Evolutionary conservation across 2,329 filamentous ascomycete genomes (phyloP), one percentile per base, ranked within the genome.

Genomic region (Apiospora hydei): DNA sequence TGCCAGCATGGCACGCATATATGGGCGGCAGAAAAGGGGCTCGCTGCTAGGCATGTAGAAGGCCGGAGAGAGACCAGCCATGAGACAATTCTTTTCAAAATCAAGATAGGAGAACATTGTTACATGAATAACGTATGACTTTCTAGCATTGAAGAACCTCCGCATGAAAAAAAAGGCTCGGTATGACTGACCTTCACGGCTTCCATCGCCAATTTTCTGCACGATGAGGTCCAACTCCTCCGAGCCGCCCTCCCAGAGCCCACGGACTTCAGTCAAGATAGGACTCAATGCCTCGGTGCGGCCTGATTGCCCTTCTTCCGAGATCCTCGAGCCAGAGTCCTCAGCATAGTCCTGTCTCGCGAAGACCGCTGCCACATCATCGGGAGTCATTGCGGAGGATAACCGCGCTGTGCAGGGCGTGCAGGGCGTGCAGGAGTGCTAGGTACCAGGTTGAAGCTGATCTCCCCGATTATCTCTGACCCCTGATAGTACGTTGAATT

Each of bases 121-220:
- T 13, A 41, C 34, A 64, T 24, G 53, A 64, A 41, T 1, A 14
- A 3, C 34, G 4, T 3, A 4, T 1, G 11, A 24, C n/a, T 38
- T 24, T 10, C 30, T 2, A n/a, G 34, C n/a, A 41, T 4, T 14
- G 34, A 64, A n/a, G 4, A 6, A 18, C 3, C 21, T 41, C 4
- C 18, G 3, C 34, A 14, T n/a, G 34, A 21, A n/a, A 21, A 41
- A 14, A 21, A 41, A 14, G 21, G 41, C 30, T 34, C 13, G 18
- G 0, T 67, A 11, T 24, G 6, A 79, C 86, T 83, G 76, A 89
- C 88, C 84, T 77, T 88, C 85, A 77, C 89, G 84, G 74, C 88
- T 89, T 6, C 84, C 87, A 75, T 90, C 85, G 0, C 85, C 89
- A 0, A 90, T 77, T 71, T 85, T 86, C 77, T 89, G 85, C 1